phyloP scores from a whole-genome alignment of 331 rosid species.

The Acacia concinna region DNA sequence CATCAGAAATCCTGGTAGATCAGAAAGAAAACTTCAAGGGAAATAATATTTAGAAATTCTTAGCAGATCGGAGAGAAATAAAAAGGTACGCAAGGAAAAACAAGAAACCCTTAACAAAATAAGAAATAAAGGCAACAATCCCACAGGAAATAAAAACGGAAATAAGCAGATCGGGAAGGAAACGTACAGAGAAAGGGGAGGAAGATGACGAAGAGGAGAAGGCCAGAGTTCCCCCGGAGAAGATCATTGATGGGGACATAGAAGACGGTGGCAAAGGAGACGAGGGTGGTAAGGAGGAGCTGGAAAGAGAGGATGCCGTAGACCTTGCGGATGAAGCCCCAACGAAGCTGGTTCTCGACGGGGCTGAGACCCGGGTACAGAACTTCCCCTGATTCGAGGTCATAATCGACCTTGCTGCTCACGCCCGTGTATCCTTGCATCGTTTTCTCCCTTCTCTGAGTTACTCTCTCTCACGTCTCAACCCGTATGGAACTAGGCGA shows the following conservation, averaged over 20 bases:
- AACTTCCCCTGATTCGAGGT: slow-evolving; percentile 82
- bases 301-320: slow-evolving; percentile 86
- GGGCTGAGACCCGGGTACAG: slow-evolving; percentile 72
- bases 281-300: slow-evolving; percentile 78
- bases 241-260: slow-evolving; percentile 74
- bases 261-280: slow-evolving; percentile 76
- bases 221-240: slow-evolving; percentile 67
- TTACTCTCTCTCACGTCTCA: background rate
- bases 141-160: background rate
- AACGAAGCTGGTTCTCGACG: slow-evolving; percentile 93
- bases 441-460: slow-evolving; percentile 4
- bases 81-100: background rate
- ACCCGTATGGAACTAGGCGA: background rate
- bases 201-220: slow-evolving; percentile 73
- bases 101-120: background rate
- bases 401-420: slow-evolving; percentile 48
- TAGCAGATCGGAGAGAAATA: background rate
- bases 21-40: background rate
- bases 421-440: slow-evolving; percentile 56
- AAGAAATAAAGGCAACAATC: background rate
- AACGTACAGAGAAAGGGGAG: slow-evolving; percentile 79
- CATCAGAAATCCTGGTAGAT: background rate
- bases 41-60: background rate
- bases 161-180: background rate
- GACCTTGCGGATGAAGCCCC: slow-evolving; percentile 97